Conservation (phyloP, 441 rosid species). For the Bocquillonia castaneifolia region DNA sequence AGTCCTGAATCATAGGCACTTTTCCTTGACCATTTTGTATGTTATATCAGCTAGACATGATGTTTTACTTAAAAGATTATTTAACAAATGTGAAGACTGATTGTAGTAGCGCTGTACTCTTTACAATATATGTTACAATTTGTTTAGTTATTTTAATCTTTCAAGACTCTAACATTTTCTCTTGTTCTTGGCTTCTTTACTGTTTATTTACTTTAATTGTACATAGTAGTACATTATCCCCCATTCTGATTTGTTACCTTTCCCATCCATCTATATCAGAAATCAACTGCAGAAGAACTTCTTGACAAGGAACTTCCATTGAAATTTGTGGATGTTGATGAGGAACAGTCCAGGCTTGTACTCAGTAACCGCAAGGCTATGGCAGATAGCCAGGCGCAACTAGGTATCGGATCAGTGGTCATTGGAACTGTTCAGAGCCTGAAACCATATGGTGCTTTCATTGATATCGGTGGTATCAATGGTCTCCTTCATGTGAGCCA, state of each 20-base stretch:
- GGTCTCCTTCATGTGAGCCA: constrained; percentile 98
- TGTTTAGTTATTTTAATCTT: background rate
- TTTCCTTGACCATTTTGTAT: background rate
- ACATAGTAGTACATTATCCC: background rate
- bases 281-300: constrained; percentile 81
- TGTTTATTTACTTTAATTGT: background rate
- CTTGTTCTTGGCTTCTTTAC: background rate
- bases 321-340: constrained; percentile 94
- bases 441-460: constrained; percentile 96
- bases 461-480: constrained; percentile 93
- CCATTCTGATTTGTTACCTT: background rate
- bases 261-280: constrained; percentile 33
- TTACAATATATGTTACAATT: background rate
- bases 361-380: constrained; percentile 97
- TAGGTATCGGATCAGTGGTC: constrained; percentile 94
- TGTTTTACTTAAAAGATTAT: background rate
- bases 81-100: background rate
- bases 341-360: constrained; percentile 86
- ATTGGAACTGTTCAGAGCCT: constrained; percentile 88
- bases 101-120: background rate
- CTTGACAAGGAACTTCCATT: constrained; percentile 71
- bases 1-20: background rate
- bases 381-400: constrained; percentile 95
- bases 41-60: background rate
- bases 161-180: background rate